Base-by-base conservation (phyloP, 2,329 filamentous ascomycete species). In the Beauveria rudraprayagi region DNA sequence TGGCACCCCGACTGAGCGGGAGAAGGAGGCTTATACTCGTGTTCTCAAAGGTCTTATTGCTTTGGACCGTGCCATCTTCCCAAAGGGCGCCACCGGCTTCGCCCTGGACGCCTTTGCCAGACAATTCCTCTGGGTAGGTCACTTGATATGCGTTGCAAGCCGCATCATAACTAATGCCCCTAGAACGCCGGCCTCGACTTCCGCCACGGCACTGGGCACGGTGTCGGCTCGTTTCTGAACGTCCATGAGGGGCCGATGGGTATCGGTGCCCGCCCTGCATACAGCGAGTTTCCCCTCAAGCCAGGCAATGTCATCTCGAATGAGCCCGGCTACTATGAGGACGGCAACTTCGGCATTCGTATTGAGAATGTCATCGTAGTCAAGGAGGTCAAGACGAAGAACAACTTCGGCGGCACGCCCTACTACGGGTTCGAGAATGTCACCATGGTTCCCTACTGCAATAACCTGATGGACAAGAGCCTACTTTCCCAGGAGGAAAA, bases 171-270 rank as follows among this genome's bases (percentile, higher is more conserved):
- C 68, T 74, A 61, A 71, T n/a, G 16, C 10, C 2, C 8, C 55
- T 34, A 76, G 74, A 70, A 69, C 65, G 64, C 93, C 69, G 94
- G 94, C 0, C 80, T 99, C 14, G 94, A 99, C 72, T 99, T 97
- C 75, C 86, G 94, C 43, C 94, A 99, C 72, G 94, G 94, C 61
- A 99, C 94, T 5, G 94, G 94, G 10, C 94, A 99, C 71, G 94
- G 94, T 48, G 90, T 99, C 41, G 94, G 94, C 30, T 96, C 92
- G 1, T 99, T 88, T 75, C 78, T 99, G 69, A 99, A 99, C 67
- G 94, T 99, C 0, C 94, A 99, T 71, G 94, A 99, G 76, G 94
- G 94, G 0, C 94, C 94, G 1, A 96, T 99, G 64, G 94, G 94
- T 22, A 95, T 99, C 63, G 94, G 94, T 30, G 97, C 92, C 10